These are phyloP conservation scores for Clarireedia monteithiana DNA, from an alignment of 2,329 filamentous ascomycete species.

Conservation along the genomic window DNA sequence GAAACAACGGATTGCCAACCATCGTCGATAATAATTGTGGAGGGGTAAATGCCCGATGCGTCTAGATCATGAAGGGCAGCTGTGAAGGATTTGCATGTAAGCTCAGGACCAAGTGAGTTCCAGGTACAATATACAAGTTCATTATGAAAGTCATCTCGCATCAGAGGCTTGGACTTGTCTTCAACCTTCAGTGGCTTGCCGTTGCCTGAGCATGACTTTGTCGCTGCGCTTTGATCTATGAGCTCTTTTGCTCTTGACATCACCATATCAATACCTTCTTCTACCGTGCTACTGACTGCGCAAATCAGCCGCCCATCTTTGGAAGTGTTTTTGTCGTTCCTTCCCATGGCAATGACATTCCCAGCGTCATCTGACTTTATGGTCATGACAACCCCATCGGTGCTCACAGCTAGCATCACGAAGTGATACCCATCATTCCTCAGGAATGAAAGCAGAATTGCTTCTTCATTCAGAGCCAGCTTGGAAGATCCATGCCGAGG, in stretches of 20 bases:
- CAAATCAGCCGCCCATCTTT: slow-evolving; percentile 1
- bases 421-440: slow-evolving; percentile 9
- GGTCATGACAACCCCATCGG: slow-evolving; percentile 6
- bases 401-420: slow-evolving; percentile 11
- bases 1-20: slow-evolving; percentile 14
- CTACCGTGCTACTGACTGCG: slow-evolving; percentile 7
- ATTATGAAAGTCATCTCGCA: slow-evolving; percentile 2
- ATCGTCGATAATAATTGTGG: slow-evolving; percentile 16
- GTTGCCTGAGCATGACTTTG: not conserved
- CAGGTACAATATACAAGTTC: slow-evolving; percentile 12
- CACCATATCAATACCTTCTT: slow-evolving; percentile 7
- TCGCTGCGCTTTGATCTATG: not conserved
- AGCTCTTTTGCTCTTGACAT: slow-evolving; percentile 9
- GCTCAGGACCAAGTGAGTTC: slow-evolving; percentile 11
- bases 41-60: slow-evolving; percentile 7
- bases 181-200: not conserved
- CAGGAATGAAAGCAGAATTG: slow-evolving; percentile 12
- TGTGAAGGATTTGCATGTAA: slow-evolving; percentile 7
- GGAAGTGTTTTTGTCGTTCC: slow-evolving; percentile 6
- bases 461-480: slow-evolving; percentile 2
- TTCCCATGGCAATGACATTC: slow-evolving; percentile 1
- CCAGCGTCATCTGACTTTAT: slow-evolving; percentile 6
- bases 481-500: not conserved
- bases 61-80: slow-evolving; percentile 7
- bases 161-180: not conserved